A percentile compares a stretch with the other conserved stretches of the same genome.
Conservation (phyloP, 331 rosid genomes). For the Pyracantha coccinea region DNA sequence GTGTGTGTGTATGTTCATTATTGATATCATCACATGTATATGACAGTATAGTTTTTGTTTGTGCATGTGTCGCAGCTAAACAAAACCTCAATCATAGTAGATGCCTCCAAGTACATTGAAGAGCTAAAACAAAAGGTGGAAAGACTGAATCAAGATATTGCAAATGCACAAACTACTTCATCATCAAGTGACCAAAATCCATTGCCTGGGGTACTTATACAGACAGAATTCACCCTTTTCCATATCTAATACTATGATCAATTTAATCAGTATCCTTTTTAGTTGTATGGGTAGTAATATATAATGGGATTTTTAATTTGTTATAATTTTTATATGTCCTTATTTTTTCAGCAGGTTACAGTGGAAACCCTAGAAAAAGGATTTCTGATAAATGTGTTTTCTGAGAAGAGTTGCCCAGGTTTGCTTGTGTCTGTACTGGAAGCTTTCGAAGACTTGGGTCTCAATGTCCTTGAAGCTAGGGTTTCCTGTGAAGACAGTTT, state of each 20-base stretch:
- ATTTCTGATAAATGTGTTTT: slow-evolving; percentile 59
- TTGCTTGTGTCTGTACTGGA: slow-evolving; percentile 82
- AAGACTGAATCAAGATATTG: slow-evolving; percentile 62
- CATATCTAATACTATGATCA: not conserved
- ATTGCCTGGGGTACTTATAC: slow-evolving; percentile 52
- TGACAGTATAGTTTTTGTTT: not conserved
- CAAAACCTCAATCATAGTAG: slow-evolving; percentile 69
- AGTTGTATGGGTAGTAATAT: not conserved
- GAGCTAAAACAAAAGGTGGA: slow-evolving; percentile 82
- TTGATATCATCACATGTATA: too few species aligned
- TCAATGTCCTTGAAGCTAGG: slow-evolving; percentile 94
- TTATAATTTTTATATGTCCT: not conserved
- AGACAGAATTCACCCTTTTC: not conserved
- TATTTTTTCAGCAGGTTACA: slow-evolving; percentile 43
- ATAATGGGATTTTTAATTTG: not conserved
- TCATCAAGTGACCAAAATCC: slow-evolving; percentile 38
- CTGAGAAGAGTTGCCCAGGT: slow-evolving; percentile 65
- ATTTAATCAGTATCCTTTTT: not conserved
- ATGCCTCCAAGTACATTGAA: slow-evolving; percentile 86
- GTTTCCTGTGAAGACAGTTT: slow-evolving; percentile 87
- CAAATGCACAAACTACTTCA: slow-evolving; percentile 34
- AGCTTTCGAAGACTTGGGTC: slow-evolving; percentile 82
- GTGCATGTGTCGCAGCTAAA: slow-evolving; percentile 40
- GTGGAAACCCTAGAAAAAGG: slow-evolving; percentile 88
- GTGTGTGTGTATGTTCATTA: not conserved